A percentile compares a stretch with the other conserved stretches of the same genome.
Evolutionary conservation across 371 early-diverging fungal genomes (phyloP).

Genomic region (Mortierella sp.): DNA sequence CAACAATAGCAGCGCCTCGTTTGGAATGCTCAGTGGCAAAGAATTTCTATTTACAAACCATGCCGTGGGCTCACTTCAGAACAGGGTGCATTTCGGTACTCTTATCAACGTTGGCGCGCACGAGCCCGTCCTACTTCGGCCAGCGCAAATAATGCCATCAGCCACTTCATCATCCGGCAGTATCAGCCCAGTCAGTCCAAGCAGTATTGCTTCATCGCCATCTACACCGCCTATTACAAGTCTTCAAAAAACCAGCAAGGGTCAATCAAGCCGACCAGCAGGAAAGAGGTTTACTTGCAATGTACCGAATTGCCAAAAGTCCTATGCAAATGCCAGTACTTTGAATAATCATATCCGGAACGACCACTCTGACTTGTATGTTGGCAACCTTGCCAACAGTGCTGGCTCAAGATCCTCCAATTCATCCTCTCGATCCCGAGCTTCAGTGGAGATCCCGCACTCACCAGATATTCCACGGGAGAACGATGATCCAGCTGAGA

Average conservation of each 20-base stretch:
- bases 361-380: slow-evolving; percentile 30
- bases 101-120: slow-evolving; percentile 29
- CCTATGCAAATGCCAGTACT: slow-evolving; percentile 24
- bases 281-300: slow-evolving; percentile 30
- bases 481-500: slow-evolving; percentile 5
- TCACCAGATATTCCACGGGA: slow-evolving; percentile 12
- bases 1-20: slow-evolving; percentile 10
- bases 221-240: background rate
- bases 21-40: slow-evolving; percentile 18
- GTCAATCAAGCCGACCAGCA: slow-evolving; percentile 13
- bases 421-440: background rate
- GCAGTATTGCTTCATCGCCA: background rate
- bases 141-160: background rate
- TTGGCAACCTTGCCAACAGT: background rate
- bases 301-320: slow-evolving; percentile 22
- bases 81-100: slow-evolving; percentile 26
- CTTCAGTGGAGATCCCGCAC: slow-evolving; percentile 9
- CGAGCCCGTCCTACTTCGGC: slow-evolving; percentile 15
- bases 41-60: slow-evolving; percentile 19
- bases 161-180: background rate
- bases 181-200: background rate
- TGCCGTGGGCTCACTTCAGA: slow-evolving; percentile 11
- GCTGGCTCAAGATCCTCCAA: background rate
- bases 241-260: slow-evolving; percentile 9
- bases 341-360: slow-evolving; percentile 44